Evolutionary conservation across 2,329 filamentous ascomycete species (phyloP).

Genomic region (Podosphaera fusca): DNA sequence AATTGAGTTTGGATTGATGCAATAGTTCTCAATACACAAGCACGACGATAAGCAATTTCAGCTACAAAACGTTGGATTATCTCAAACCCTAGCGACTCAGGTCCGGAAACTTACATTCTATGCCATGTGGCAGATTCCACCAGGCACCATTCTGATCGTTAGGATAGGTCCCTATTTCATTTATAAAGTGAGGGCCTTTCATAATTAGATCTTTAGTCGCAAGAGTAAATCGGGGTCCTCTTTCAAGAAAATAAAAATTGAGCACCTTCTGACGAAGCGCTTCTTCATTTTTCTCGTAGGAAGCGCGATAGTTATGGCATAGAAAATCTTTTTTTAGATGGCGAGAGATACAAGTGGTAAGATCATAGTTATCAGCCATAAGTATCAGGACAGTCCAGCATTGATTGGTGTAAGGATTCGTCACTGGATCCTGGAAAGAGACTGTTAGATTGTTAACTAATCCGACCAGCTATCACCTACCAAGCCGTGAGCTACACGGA

Average conservation of each 20-base stretch:
- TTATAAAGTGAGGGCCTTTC: constrained; percentile 30
- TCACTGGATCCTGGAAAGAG: constrained; percentile 8
- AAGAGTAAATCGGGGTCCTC: constrained; percentile 33
- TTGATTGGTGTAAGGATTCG: constrained; percentile 25
- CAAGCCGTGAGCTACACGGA: constrained; percentile 38
- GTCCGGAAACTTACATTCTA: constrained; percentile 25
- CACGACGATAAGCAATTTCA: constrained; percentile 42
- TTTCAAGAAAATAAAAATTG: constrained; percentile 39
- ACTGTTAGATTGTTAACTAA: constrained; percentile 1
- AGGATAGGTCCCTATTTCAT: constrained; percentile 10
- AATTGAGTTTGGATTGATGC: constrained; percentile 49
- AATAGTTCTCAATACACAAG: constrained; percentile 43
- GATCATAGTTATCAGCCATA: constrained; percentile 53
- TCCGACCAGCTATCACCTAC: constrained; percentile 14
- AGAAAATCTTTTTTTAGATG: constrained; percentile 24
- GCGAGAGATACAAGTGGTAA: constrained; percentile 28
- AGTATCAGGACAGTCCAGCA: constrained; percentile 46
- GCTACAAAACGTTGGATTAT: constrained; percentile 19
- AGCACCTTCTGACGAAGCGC: constrained; percentile 45
- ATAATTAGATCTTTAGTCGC: constrained; percentile 43
- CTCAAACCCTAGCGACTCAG: not conserved
- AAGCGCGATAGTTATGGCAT: constrained; percentile 32
- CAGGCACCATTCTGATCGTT: constrained; percentile 27
- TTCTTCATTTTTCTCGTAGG: constrained; percentile 33
- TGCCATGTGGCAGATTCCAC: constrained; percentile 47